Evolutionary conservation across 2,329 filamentous ascomycete species (phyloP), one percentile per base, ranked within the genome.

Genomic region (Cryphonectria radicalis): DNA sequence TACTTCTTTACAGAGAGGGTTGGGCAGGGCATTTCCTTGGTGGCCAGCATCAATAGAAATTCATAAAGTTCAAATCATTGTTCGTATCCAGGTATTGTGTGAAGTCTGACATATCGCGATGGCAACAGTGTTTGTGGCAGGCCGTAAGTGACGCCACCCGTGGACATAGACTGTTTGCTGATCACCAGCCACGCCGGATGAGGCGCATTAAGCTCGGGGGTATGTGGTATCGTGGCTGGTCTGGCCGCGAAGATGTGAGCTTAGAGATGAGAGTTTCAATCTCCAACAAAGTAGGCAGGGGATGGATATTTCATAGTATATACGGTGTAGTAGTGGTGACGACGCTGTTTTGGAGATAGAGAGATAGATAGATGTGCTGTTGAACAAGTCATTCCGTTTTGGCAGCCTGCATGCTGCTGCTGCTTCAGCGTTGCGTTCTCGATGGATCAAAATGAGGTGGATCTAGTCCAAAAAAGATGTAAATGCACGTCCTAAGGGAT

Each of bases 41-140:
- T 60, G 50, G 66, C 62, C 5, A 55, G 55, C 66, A 60, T 25
- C 60, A 14, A 55, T 60, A 67, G 66, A 60, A 67, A 46, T 59
- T 46, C 40, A 67, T n/a, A 25, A 25, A 50, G 46, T 50, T 50
- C 46, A 25, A 8, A 55, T n/a, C 50, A 25, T 22, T 28, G n/a
- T 55, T 55, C 22, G 50, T 17, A 25, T 25, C 11, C 50, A 25
- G 42, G 13, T 17, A 10, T 53, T n/a, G 37, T 40, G 37, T 40
- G 46, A 53, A 53, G 46, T n/a, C 46, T 53, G 22, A 53, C 46
- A 13, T 35, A 19, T 22, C 2, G 43, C 43, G 43, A 46, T 50
- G 19, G 46, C 57, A 37, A 60, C 28, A 35, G 32, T 37, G 8
- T 50, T 35, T 60, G 57, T 60, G 57, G 57, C 57, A 60, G 57